These are phyloP conservation scores for Tardiomyces digboiensis DNA, from an alignment of 1,139 yeast genomes.

Conservation along the genomic window DNA sequence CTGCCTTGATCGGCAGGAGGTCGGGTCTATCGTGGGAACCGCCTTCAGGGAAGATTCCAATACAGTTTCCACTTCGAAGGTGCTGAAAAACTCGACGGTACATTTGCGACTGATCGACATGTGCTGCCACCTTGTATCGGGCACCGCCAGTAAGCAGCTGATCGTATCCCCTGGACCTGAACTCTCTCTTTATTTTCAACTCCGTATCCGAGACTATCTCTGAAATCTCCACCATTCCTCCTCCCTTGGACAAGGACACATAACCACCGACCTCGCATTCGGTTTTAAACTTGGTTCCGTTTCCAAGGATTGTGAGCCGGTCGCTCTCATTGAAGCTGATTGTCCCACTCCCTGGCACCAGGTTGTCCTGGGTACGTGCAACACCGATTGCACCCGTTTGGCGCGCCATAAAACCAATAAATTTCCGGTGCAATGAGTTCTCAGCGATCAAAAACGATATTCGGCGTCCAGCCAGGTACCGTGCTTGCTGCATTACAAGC, in stretches of 20 bases:
- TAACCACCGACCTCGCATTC: constrained; percentile 64
- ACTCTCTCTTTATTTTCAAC: constrained; percentile 60
- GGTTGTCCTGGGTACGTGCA: constrained; percentile 80
- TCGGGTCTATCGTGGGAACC: constrained; percentile 96
- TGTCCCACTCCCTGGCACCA: constrained; percentile 50
- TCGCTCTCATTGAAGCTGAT: constrained; percentile 39
- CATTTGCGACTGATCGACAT: constrained; percentile 77
- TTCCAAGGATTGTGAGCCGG: constrained; percentile 50
- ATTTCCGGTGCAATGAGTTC: constrained; percentile 53
- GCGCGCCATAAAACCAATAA: constrained; percentile 70
- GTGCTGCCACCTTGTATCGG: constrained; percentile 62
- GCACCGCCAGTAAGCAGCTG: constrained; percentile 37
- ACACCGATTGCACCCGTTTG: constrained; percentile 84
- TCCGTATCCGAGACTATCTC: constrained; percentile 70
- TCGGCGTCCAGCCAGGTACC: constrained; percentile 59
- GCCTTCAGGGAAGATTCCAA: constrained; percentile 98
- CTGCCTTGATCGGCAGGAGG: constrained; percentile 85
- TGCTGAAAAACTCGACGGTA: constrained; percentile 78
- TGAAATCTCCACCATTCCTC: constrained; percentile 68
- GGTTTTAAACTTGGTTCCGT: constrained; percentile 54
- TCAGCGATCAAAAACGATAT: constrained; percentile 86
- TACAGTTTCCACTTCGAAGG: constrained; percentile 65
- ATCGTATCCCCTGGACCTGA: constrained; percentile 44
- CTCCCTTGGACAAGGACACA: constrained; percentile 66
- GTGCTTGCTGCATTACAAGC: constrained; percentile 73